Conservation (phyloP, 2,329 filamentous ascomycete genomes). For the Ophiocordyceps camponoti-saundersi region DNA sequence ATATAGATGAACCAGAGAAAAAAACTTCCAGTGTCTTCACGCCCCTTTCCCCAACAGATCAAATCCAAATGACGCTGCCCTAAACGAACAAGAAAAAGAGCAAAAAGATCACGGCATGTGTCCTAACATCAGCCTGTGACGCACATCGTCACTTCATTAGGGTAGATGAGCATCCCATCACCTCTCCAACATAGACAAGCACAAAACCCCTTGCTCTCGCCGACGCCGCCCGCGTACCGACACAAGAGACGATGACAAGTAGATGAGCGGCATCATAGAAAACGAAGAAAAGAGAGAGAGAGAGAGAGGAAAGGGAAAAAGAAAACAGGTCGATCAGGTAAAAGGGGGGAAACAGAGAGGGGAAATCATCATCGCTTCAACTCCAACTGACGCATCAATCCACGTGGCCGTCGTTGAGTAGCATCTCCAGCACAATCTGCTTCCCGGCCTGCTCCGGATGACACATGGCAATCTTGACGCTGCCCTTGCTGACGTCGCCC, state of each 20-base stretch:
- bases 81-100: no score
- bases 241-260: not conserved
- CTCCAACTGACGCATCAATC: conserved; percentile 16
- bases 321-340: not conserved
- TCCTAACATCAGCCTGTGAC: no score
- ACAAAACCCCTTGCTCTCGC: no score
- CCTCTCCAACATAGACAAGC: not conserved
- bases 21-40: no score
- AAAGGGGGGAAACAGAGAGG: not conserved
- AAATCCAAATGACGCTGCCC: no score
- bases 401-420: conserved; percentile 72
- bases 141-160: no score
- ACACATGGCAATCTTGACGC: conserved; percentile 88
- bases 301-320: not conserved
- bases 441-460: conserved; percentile 74
- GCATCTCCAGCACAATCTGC: conserved; percentile 81
- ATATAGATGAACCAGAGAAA: no score
- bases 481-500: conserved; percentile 42
- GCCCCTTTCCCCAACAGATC: no score
- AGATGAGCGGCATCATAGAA: not conserved
- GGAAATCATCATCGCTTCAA: not conserved
- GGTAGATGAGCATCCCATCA: no score
- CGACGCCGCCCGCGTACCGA: no score
- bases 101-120: no score
- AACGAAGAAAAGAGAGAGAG: not conserved